Evolutionary conservation across 2,329 filamentous ascomycete species (phyloP), one percentile per base, ranked within the genome.

Genomic region (Calonectria multiphialidica): DNA sequence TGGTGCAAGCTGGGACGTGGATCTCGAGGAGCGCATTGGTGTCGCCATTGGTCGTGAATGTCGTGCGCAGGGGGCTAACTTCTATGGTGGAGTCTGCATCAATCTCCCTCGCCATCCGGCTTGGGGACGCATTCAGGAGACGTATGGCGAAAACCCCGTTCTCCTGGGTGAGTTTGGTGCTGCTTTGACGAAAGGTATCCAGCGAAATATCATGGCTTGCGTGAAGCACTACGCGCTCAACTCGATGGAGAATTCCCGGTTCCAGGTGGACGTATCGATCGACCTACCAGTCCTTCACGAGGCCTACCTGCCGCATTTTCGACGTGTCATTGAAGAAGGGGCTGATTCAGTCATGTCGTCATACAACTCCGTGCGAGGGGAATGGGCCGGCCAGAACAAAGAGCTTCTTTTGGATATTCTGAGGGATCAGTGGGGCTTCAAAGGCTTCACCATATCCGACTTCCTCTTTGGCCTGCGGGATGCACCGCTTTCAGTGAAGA

Each of bases 181-280:
- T 8, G 77, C 76, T 0, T 63, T 74, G 5, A 70, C 68, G 1
- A 37, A 70, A 1, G 77, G 77, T 7, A 55, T 77, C 1, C 76
- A 78, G 71, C 42, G 18, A 18, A 65, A 70, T 23, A 28, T 77
- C 16, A 79, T 79, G 77, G 76, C 75, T 0, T 76, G 73, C 21
- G 76, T 78, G 0, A 79, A 78, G 50, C 76, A 79, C 15, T 76
- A 63, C 33, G 76, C 77, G 3, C 69, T 79, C 15, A 76, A 79
- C 40, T 79, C 77, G 0, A 78, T 77, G 72, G 76, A 78, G 45
- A 78, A 74, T 3, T 71, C 77, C 8, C 72, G 75, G 0, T 79
- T 78, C 23, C 65, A 72, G 23, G 74, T 79, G 8, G 72, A 78
- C 21, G 75, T 79, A 2, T 28, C 75, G 2, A 28, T 79, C 4